A percentile compares a stretch with the other conserved stretches of the same genome.
phyloP scores from a whole-genome alignment of 2,329 filamentous ascomycete species.

The Dactylellina leptospora region DNA sequence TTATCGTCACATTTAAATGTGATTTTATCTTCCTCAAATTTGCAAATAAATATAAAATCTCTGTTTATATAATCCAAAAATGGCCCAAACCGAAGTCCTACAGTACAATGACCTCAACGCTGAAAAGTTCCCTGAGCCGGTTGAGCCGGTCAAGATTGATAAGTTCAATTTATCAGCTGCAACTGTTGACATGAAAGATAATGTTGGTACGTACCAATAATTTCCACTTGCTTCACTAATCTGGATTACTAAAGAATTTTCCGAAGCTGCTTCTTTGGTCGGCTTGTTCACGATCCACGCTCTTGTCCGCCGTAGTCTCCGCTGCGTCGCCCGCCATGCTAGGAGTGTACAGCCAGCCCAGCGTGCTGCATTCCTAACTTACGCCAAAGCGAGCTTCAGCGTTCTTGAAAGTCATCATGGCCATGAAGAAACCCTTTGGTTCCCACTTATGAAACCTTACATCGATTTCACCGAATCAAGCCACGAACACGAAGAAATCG shows the following conservation, averaged over 20 bases:
- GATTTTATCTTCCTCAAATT: not conserved
- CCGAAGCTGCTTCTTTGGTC: conserved; percentile 20
- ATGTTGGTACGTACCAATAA: conserved; percentile 20
- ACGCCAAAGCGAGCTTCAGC: conserved; percentile 38
- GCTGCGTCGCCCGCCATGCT: conserved; percentile 47
- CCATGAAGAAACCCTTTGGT: conserved; percentile 53
- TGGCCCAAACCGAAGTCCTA: conserved; percentile 23
- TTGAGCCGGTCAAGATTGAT: conserved; percentile 47
- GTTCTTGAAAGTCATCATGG: conserved; percentile 46
- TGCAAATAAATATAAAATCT: not conserved
- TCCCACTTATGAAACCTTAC: conserved; percentile 50
- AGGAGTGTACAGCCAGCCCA: conserved; percentile 37
- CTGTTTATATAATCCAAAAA: conserved; percentile 5
- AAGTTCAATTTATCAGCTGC: conserved; percentile 44
- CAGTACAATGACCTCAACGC: conserved; percentile 53
- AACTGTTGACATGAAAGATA: conserved; percentile 53
- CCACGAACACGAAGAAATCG: conserved; percentile 54
- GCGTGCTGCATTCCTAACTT: conserved; percentile 47
- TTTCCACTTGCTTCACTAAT: not conserved
- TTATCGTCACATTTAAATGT: not conserved
- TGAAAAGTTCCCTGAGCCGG: conserved; percentile 53
- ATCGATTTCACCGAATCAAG: conserved; percentile 53
- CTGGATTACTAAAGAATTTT: conserved; percentile 1
- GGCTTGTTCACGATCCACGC: conserved; percentile 47
- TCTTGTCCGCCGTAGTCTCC: conserved; percentile 49